Evolutionary conservation across 2,329 filamentous ascomycete species (phyloP).

Genomic region (Ophiostoma sp.): DNA sequence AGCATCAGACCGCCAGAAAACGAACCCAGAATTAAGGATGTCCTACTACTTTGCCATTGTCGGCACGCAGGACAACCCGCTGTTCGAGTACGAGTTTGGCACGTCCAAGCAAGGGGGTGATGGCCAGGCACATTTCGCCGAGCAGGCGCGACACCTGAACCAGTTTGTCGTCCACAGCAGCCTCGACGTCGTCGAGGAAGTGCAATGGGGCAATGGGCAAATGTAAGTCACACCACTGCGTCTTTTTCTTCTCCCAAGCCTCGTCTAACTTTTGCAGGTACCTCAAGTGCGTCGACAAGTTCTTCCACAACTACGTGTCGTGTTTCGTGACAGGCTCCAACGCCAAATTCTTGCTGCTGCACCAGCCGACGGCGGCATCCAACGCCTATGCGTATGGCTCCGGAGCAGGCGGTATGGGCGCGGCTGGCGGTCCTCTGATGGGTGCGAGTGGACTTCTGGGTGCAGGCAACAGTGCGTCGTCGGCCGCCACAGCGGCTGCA

Average conservation of each 20-base stretch:
- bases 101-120: slow-evolving; percentile 95
- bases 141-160: slow-evolving; percentile 89
- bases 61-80: slow-evolving; percentile 89
- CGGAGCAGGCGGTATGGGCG: slow-evolving; percentile 24
- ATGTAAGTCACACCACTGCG: slow-evolving; percentile 60
- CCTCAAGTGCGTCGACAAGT: slow-evolving; percentile 93
- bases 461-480: slow-evolving; percentile 31
- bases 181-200: slow-evolving; percentile 92
- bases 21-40: slow-evolving; percentile 54
- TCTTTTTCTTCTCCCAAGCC: neutral
- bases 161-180: slow-evolving; percentile 96
- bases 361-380: slow-evolving; percentile 61
- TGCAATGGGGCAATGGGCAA: slow-evolving; percentile 85
- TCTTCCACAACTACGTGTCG: slow-evolving; percentile 93
- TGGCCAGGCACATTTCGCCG: slow-evolving; percentile 82
- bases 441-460: slow-evolving; percentile 13
- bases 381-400: slow-evolving; percentile 30
- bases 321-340: slow-evolving; percentile 93
- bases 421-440: slow-evolving; percentile 8
- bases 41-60: slow-evolving; percentile 99
- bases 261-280: slow-evolving; percentile 60
- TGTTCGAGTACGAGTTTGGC: slow-evolving; percentile 97
- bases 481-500: slow-evolving; percentile 41
- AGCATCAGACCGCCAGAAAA: neutral
- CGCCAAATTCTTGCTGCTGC: slow-evolving; percentile 90